Evolutionary conservation across 1,284 basidiomycete genomes (phyloP).

Genomic region (Boletellus deceptivus): DNA sequence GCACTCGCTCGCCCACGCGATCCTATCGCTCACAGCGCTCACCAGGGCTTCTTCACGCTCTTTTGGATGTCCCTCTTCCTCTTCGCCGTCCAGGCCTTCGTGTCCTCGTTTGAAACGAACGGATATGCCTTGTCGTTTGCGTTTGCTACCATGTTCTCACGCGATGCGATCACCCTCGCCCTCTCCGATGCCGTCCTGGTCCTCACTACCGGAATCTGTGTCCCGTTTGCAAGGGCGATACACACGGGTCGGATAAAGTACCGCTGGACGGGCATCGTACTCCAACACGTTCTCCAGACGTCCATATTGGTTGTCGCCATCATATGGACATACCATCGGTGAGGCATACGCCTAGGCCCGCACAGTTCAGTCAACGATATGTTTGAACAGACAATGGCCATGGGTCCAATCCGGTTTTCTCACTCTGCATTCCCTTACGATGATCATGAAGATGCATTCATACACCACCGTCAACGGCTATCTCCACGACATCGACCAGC

Average conservation of each 20-base stretch:
- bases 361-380: neutral
- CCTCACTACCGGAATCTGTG: slow-evolving; percentile 70
- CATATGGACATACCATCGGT: slow-evolving; percentile 83
- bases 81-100: slow-evolving; percentile 74
- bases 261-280: slow-evolving; percentile 65
- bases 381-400: slow-evolving; percentile 74
- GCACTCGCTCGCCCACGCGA: slow-evolving; percentile 21
- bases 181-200: slow-evolving; percentile 85
- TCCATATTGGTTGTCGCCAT: slow-evolving; percentile 67
- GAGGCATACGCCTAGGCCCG: slow-evolving; percentile 15
- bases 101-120: slow-evolving; percentile 72
- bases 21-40: slow-evolving; percentile 4
- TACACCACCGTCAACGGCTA: slow-evolving; percentile 91
- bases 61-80: slow-evolving; percentile 90
- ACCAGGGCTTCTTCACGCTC: slow-evolving; percentile 85
- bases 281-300: slow-evolving; percentile 82
- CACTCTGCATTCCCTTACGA: slow-evolving; percentile 85
- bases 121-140: slow-evolving; percentile 78
- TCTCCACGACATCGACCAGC: slow-evolving; percentile 58
- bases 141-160: slow-evolving; percentile 88
- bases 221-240: slow-evolving; percentile 81
- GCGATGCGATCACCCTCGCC: slow-evolving; percentile 81
- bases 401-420: slow-evolving; percentile 98
- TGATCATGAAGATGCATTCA: slow-evolving; percentile 98
- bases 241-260: slow-evolving; percentile 78